Evolutionary conservation across 176 grass and related monocot genomes (phyloP), one percentile per base, ranked within the genome.

Genomic region (Microstegium vimineum): DNA sequence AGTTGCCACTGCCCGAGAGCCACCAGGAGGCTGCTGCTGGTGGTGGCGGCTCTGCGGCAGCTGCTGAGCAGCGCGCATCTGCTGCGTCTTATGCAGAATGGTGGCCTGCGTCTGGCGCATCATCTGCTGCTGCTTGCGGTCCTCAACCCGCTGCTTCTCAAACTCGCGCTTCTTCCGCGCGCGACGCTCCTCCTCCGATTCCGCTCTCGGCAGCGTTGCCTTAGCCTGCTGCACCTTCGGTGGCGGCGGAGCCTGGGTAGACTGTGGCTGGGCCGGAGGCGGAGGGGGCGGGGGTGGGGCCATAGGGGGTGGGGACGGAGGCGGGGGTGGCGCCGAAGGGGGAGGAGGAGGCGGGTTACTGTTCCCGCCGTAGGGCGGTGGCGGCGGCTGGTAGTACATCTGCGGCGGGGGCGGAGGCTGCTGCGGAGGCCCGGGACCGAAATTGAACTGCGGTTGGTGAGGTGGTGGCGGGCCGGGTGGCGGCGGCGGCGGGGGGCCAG

Each of bases 121-220:
- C 60, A 91, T 87, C 79, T 93, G 93, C 72, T 85, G 93, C 35
- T 91, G 87, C 63, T 92, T 88, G 74, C 86, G 88, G 23, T 94
- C 91, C 56, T 99, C 93, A 36, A 71, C 76, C 74, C 87, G 89
- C 83, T 99, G 96, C 81, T 92, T 99, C 85, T 99, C 91, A 8
- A 89, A 94, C 25, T 96, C 97, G 8, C 83, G 92, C 79, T 83
- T 90, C 85, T 95, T 95, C 77, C 96, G 82, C 1, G 71, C 45
- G 15, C 81, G 86, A 23, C 93, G 88, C 76, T 99, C 89, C 79
- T 90, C 97, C 54, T 99, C 91, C 0, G 93, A 90, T 82, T 99
- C 93, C n/a, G 66, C 85, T 60, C 84, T 87, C 18, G 84, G 75
- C 71, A 80, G 38, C 8, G 72, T 65, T 8, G 66, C 47, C 87